Conservation (phyloP, 2,329 filamentous ascomycete genomes). For the Aspergillus texensis region DNA sequence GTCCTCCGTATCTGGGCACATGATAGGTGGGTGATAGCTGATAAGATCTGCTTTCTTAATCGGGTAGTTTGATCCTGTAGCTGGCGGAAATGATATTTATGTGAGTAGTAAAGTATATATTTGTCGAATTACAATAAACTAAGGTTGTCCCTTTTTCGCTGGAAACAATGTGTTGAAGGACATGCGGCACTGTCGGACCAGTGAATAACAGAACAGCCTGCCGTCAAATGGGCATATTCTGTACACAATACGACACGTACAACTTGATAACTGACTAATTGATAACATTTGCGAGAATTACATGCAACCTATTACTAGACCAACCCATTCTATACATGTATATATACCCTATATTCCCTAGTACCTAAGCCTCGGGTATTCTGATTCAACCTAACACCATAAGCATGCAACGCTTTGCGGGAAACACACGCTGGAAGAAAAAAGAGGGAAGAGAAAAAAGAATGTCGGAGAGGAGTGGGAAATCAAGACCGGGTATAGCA, state of each 20-base stretch:
- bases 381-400: conserved; percentile 38
- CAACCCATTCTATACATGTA: conserved; percentile 26
- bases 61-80: not conserved
- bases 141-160: too few relatives aligned
- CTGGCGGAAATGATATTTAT: too few relatives aligned
- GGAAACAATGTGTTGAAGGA: too few relatives aligned
- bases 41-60: not conserved
- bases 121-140: too few relatives aligned
- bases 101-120: too few relatives aligned
- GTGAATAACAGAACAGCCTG: too few relatives aligned
- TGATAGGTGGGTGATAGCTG: not conserved
- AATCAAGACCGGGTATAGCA: conserved; percentile 3
- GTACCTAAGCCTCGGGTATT: conserved; percentile 25
- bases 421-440: conserved; percentile 6
- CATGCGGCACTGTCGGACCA: too few relatives aligned
- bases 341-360: conserved; percentile 39
- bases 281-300: not conserved
- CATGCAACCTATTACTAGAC: not conserved
- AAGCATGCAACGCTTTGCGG: conserved; percentile 33
- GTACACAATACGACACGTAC: too few relatives aligned
- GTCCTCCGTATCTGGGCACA: not conserved
- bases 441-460: conserved; percentile 7
- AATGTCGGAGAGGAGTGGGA: conserved; percentile 4
- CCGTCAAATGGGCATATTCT: too few relatives aligned
- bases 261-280: not conserved